Evolutionary conservation across 257 asterid species (phyloP), one percentile per base, ranked within the genome.

Genomic region (Forsythia suspensa): DNA sequence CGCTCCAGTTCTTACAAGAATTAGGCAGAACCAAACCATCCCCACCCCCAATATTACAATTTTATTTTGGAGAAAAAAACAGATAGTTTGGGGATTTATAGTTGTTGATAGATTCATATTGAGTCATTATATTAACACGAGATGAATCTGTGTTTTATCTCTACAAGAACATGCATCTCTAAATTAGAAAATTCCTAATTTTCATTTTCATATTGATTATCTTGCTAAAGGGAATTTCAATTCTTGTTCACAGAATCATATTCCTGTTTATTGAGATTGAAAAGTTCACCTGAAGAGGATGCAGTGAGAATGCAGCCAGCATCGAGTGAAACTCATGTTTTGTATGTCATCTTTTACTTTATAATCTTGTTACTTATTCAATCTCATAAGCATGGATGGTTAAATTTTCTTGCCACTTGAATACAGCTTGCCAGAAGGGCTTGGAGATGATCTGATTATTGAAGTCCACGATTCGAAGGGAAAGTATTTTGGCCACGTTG

Each of bases 291-390:
- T 24, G 96, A 92, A 80, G 95, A 89, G 78, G 98, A 93, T 72
- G 87, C 86, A 71, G 91, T 92, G 70, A 90, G 91, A 87, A 89
- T 95, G 96, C 98, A 88, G 83, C 95, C 99, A 78, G 99, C 97
- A 88, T 92, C 99, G 21, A 94, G 96, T 37, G 99, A 95, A 91
- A 90, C 90, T 79, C 94, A 91, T 73, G 88, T 95, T 70, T 93
- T 95, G 99, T 95, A 89, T 12, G 98, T 90, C 69, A 72, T n/a
- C 36, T 78, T 73, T 83, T 82, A 16, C 55, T 44, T 24, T 76
- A 18, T 55, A 81, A 15, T 0, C 72, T 44, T 34, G 41, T 55
- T 36, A 15, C 74, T 65, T 77, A 74, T 71, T 81, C 38, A 34
- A 65, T 77, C 41, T 77, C 39, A 43, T 42, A 5, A 73, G 41